A percentile compares a stretch with the other conserved stretches of the same genome.
These are phyloP conservation scores for Aspergillus niger DNA, from an alignment of 2,329 filamentous ascomycete genomes.

Conservation along the genomic window DNA sequence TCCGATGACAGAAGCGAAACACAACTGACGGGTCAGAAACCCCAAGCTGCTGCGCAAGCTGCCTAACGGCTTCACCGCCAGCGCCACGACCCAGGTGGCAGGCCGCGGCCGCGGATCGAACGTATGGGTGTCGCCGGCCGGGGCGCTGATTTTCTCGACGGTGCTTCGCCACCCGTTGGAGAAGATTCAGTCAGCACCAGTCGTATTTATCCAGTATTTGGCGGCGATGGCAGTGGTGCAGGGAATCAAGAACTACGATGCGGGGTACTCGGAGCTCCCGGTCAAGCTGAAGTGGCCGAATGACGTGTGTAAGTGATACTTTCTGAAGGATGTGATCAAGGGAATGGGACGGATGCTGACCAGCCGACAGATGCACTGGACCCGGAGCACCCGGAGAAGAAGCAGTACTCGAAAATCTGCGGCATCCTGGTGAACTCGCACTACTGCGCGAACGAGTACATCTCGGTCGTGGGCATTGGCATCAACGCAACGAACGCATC, in stretches of 20 bases:
- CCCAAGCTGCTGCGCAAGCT: constrained; percentile 72
- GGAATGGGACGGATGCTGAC: constrained; percentile 6
- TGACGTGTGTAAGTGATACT: constrained; percentile 70
- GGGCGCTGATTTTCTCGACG: constrained; percentile 83
- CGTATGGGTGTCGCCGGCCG: constrained; percentile 90
- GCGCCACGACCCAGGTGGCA: constrained; percentile 84
- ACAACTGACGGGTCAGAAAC: constrained; percentile 59
- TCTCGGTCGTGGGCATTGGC: constrained; percentile 82
- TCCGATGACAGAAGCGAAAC: no score
- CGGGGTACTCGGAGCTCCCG: constrained; percentile 72
- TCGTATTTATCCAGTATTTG: constrained; percentile 93
- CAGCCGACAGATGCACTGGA: constrained; percentile 63
- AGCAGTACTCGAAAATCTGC: constrained; percentile 79
- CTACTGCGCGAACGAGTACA: constrained; percentile 75
- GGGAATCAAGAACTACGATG: constrained; percentile 77
- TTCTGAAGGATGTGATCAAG: neutral
- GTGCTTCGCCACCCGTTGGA: constrained; percentile 80
- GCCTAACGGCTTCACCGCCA: constrained; percentile 82
- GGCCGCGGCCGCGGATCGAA: constrained; percentile 87
- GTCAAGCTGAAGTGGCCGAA: constrained; percentile 97
- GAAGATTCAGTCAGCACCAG: constrained; percentile 70
- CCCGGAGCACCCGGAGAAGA: constrained; percentile 54
- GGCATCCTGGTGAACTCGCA: constrained; percentile 89
- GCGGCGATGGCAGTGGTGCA: constrained; percentile 83
- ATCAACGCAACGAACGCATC: constrained; percentile 81